Percentiles rank a stretch among this genome's conserved stretches.
Conservation (phyloP, 495 filamentous ascomycete species). For the Penicillium bovifimosum region DNA sequence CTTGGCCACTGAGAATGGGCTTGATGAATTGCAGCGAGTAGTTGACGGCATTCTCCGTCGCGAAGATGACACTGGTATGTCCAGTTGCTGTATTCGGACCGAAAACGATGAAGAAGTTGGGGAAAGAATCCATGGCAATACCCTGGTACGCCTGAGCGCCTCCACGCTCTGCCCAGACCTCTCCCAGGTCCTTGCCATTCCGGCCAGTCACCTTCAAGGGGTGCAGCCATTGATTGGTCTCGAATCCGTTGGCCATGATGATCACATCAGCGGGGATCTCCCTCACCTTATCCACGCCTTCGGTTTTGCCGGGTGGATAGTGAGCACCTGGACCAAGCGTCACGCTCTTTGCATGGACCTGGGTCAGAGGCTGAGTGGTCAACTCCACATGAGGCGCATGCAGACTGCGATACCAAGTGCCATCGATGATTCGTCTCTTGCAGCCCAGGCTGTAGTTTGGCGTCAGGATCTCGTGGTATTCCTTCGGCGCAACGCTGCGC, state of each 20-base stretch:
- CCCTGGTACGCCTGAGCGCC: constrained; percentile 60
- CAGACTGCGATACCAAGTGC: constrained; percentile 50
- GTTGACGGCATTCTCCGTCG: constrained; percentile 54
- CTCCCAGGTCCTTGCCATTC: constrained; percentile 42
- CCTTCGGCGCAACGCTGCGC: constrained; percentile 44
- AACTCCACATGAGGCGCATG: constrained; percentile 51
- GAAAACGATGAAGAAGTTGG: constrained; percentile 64
- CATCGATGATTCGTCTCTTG: constrained; percentile 56
- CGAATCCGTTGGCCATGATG: constrained; percentile 55
- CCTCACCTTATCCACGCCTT: constrained; percentile 28
- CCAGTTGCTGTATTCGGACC: constrained; percentile 63
- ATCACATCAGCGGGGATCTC: constrained; percentile 54
- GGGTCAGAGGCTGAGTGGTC: constrained; percentile 49
- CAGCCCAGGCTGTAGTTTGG: constrained; percentile 59
- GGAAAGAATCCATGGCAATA: constrained; percentile 59
- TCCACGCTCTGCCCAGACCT: constrained; percentile 54
- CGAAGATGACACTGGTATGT: constrained; percentile 56
- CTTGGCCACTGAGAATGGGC: constrained; percentile 34
- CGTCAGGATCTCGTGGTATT: constrained; percentile 60
- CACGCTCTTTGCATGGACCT: constrained; percentile 44
- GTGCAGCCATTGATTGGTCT: constrained; percentile 38
- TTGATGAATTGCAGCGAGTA: constrained; percentile 42
- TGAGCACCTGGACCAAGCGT: constrained; percentile 47
- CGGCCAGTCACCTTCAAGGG: constrained; percentile 38
- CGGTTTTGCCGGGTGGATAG: constrained; percentile 38